Conservation (phyloP, 2,329 filamentous ascomycete genomes). For the Cordyceps militaris region DNA sequence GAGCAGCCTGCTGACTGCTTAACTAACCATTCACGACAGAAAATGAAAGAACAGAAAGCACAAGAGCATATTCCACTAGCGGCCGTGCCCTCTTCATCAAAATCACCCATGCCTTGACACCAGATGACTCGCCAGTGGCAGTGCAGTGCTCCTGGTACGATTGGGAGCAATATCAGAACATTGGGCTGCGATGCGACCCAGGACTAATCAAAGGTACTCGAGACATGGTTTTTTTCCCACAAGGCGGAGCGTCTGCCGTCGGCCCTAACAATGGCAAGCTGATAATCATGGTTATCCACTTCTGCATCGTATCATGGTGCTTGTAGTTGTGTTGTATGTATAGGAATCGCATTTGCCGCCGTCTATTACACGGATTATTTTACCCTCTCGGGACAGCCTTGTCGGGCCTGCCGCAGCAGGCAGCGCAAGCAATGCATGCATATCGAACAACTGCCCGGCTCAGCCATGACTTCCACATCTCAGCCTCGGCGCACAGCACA, state of each 20-base stretch:
- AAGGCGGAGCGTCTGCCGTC: not conserved
- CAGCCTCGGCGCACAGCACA: slow-evolving; percentile 4
- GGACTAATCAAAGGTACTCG: too few relatives aligned
- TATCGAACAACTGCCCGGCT: not conserved
- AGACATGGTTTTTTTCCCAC: not conserved
- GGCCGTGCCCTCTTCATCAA: not conserved
- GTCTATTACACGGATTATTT: not conserved
- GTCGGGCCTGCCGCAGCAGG: not conserved
- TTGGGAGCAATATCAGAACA: not conserved
- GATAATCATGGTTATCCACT: not conserved
- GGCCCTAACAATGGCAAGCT: not conserved
- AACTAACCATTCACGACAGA: not conserved
- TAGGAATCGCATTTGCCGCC: not conserved
- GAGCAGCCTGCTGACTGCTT: not conserved
- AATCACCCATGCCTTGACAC: not conserved
- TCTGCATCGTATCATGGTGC: not conserved
- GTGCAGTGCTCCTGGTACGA: not conserved
- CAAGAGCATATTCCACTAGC: not conserved
- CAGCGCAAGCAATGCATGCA: not conserved
- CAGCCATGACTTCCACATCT: not conserved
- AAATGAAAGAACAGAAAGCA: not conserved
- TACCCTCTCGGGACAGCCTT: not conserved
- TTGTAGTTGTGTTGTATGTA: too few relatives aligned
- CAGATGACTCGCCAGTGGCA: not conserved
- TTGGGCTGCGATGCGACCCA: slow-evolving; percentile 3